These are phyloP conservation scores for Eustoma russellianum DNA, from an alignment of 257 asterid species.

Conservation along the genomic window DNA sequence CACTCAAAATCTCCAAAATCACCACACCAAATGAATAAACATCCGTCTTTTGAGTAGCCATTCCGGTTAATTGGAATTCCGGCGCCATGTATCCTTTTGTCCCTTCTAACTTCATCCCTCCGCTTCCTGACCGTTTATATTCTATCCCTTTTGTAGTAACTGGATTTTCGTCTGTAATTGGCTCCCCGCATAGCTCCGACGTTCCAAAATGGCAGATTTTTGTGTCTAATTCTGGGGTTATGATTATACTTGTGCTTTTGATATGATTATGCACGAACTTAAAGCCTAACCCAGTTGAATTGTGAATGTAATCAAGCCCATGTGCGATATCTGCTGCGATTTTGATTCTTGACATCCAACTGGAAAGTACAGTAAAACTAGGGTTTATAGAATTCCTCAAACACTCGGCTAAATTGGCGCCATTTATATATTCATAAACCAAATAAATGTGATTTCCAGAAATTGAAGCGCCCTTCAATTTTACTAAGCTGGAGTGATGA, in stretches of 20 bases:
- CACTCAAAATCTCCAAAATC: constrained; percentile 65
- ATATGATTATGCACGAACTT: constrained; percentile 80
- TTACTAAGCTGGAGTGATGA: constrained; percentile 77
- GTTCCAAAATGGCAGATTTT: constrained; percentile 87
- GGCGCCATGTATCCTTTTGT: constrained; percentile 96
- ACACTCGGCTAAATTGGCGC: constrained; percentile 59
- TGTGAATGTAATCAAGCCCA: constrained; percentile 81
- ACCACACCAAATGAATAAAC: constrained; percentile 91
- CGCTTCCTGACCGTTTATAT: constrained; percentile 28
- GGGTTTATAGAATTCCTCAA: constrained; percentile 57
- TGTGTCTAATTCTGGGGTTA: constrained; percentile 36
- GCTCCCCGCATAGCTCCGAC: constrained; percentile 94
- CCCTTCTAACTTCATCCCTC: constrained; percentile 56
- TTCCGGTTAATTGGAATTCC: constrained; percentile 60
- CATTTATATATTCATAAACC: constrained; percentile 58
- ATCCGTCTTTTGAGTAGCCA: constrained; percentile 53
- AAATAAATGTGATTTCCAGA: constrained; percentile 54
- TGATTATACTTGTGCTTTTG: constrained; percentile 56
- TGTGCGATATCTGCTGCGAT: constrained; percentile 75
- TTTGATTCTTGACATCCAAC: constrained; percentile 54
- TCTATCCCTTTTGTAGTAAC: constrained; percentile 3
- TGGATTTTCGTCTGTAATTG: constrained; percentile 1
- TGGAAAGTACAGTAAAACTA: constrained; percentile 54
- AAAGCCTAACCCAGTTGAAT: constrained; percentile 66
- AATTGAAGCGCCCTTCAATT: constrained; percentile 59